These are phyloP conservation scores for Fomitopsis betulina DNA, from an alignment of 1,284 basidiomycete genomes.

Conservation along the genomic window DNA sequence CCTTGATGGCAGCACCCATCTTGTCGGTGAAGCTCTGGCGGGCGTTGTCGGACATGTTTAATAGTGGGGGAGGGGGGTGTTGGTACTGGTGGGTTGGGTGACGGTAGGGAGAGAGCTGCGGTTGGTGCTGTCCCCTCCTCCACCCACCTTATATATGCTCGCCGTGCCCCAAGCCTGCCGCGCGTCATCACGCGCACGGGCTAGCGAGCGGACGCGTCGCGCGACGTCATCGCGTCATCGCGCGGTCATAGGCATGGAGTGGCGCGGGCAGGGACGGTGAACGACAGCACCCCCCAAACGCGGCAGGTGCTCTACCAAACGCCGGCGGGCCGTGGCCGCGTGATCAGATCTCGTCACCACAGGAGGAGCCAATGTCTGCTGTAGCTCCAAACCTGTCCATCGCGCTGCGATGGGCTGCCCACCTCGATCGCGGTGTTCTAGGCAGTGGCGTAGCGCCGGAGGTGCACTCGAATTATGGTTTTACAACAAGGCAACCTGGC, in stretches of 20 bases:
- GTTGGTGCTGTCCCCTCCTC: neutral
- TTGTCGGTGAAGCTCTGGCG: slow-evolving; percentile 42
- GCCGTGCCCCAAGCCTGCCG: neutral
- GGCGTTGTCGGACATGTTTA: slow-evolving; percentile 33
- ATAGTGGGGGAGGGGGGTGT: neutral
- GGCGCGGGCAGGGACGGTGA: neutral
- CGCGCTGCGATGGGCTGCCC: neutral
- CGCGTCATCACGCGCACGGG: neutral
- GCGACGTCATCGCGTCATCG: slow-evolving; percentile 4
- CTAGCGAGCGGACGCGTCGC: neutral
- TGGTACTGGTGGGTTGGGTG: neutral
- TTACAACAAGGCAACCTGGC: neutral
- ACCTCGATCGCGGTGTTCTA: neutral
- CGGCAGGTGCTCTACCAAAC: slow-evolving; percentile 1
- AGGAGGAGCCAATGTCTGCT: neutral
- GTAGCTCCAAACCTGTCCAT: neutral
- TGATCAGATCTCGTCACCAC: neutral
- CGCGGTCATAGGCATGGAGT: neutral
- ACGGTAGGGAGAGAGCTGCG: slow-evolving; percentile 1
- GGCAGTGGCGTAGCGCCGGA: too few relatives aligned
- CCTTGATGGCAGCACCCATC: slow-evolving; percentile 32
- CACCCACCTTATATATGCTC: slow-evolving; percentile 7
- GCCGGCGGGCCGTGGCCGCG: neutral
- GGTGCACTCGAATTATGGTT: neutral
- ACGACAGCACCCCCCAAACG: neutral